Percentiles rank a stretch among this genome's conserved stretches.
Evolutionary conservation across 768 basidiomycete species (phyloP).

Genomic region (Serpula lacrymans): DNA sequence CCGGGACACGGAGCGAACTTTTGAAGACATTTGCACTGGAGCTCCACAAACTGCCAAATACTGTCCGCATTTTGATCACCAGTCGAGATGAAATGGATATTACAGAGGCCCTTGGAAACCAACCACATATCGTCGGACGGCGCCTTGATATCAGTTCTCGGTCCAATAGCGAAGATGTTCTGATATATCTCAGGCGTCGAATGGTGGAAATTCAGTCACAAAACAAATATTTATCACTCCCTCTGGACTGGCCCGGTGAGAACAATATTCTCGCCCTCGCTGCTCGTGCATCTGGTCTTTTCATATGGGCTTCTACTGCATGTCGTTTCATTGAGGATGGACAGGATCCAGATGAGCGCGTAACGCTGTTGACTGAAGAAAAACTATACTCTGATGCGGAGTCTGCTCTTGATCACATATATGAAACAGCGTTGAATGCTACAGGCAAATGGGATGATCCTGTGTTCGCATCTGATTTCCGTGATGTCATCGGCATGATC

Average conservation of each 20-base stretch:
- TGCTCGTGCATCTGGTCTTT: slow-evolving; percentile 28
- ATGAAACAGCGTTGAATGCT: slow-evolving; percentile 27
- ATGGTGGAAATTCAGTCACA: slow-evolving; percentile 23
- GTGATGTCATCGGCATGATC: slow-evolving; percentile 27
- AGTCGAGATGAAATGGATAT: slow-evolving; percentile 32
- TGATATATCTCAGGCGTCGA: slow-evolving; percentile 20
- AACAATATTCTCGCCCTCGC: slow-evolving; percentile 12
- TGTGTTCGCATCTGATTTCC: slow-evolving; percentile 26
- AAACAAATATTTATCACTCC: slow-evolving; percentile 22
- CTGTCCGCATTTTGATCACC: slow-evolving; percentile 28
- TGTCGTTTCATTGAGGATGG: slow-evolving; percentile 28
- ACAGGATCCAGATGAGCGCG: slow-evolving; percentile 27
- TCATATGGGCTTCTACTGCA: slow-evolving; percentile 31
- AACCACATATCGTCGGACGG: slow-evolving; percentile 9
- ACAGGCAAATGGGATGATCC: slow-evolving; percentile 27
- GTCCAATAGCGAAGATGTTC: slow-evolving; percentile 22
- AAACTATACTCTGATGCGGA: slow-evolving; percentile 22
- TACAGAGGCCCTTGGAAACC: slow-evolving; percentile 8
- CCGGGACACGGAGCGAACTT: slow-evolving; percentile 21
- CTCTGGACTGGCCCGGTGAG: slow-evolving; percentile 28
- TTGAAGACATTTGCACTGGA: slow-evolving; percentile 24
- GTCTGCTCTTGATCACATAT: slow-evolving; percentile 25
- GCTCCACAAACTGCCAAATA: slow-evolving; percentile 14
- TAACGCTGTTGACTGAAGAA: slow-evolving; percentile 20
- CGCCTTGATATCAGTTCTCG: slow-evolving; percentile 20